phyloP scores from a whole-genome alignment of 148 eudicot species.

The Selenicereus undatus region DNA sequence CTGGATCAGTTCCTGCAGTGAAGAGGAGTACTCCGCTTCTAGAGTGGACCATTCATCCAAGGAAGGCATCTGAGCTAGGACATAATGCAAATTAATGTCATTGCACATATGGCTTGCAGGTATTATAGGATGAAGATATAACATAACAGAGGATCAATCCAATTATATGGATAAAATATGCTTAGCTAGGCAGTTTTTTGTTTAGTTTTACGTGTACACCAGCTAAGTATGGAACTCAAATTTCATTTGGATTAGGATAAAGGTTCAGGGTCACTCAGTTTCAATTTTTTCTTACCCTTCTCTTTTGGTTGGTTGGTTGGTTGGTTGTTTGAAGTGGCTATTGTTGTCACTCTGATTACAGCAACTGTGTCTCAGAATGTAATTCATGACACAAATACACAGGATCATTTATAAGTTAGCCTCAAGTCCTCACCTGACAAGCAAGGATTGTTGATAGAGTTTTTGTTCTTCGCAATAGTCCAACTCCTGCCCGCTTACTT shows the following conservation, averaged over 20 bases:
- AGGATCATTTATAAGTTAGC: conserved; percentile 2
- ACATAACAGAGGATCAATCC: not conserved
- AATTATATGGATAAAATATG: not conserved
- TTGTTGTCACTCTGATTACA: not conserved
- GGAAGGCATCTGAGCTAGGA: conserved; percentile 47
- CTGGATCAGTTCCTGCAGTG: conserved; percentile 43
- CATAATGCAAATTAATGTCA: not conserved
- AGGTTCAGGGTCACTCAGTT: not conserved
- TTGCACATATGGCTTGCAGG: conserved; percentile 1
- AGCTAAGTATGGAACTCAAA: not conserved
- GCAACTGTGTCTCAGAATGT: not conserved
- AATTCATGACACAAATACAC: not conserved
- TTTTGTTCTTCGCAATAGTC: conserved; percentile 32
- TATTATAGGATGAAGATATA: not conserved
- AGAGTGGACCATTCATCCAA: conserved; percentile 70
- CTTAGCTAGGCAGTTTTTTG: not conserved
- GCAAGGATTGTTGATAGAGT: conserved; percentile 47
- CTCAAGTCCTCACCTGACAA: conserved; percentile 48
- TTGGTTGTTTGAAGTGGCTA: not conserved
- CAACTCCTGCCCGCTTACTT: conserved; percentile 55
- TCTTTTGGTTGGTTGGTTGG: not conserved
- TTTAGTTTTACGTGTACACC: not conserved
- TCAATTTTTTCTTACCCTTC: not conserved
- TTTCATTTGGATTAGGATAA: not conserved
- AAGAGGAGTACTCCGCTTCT: conserved; percentile 56